These are phyloP conservation scores for Candida adriatica DNA, from an alignment of 805 yeast genomes.

Conservation along the genomic window DNA sequence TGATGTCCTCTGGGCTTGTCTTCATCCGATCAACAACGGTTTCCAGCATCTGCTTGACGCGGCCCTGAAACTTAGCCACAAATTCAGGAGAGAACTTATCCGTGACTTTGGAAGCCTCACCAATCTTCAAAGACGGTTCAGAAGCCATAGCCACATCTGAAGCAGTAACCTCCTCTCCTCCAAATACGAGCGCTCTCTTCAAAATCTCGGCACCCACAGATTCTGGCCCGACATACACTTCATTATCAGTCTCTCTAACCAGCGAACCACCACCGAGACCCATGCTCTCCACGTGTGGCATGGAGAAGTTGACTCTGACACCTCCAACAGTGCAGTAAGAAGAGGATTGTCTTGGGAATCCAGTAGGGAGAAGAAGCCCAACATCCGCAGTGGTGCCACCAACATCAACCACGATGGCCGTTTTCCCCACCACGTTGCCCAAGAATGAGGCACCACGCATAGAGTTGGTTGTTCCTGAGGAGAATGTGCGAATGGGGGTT, in stretches of 20 bases:
- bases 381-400: constrained; percentile 46
- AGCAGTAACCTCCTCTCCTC: constrained; percentile 30
- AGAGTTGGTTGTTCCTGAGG: constrained; percentile 41
- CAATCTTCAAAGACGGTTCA: constrained; percentile 2
- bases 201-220: constrained; percentile 33
- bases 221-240: constrained; percentile 36
- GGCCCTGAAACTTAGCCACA: constrained; percentile 1
- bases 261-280: constrained; percentile 45
- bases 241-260: constrained; percentile 23
- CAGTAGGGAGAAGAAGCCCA: constrained; percentile 29
- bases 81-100: neutral
- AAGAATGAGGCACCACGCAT: constrained; percentile 40
- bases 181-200: constrained; percentile 28
- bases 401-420: constrained; percentile 35
- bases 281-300: constrained; percentile 41
- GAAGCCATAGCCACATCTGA: constrained; percentile 29
- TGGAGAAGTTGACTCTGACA: constrained; percentile 39
- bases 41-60: constrained; percentile 24
- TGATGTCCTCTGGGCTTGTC: constrained; percentile 34
- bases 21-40: constrained; percentile 36
- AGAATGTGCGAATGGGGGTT: constrained; percentile 37
- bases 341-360: constrained; percentile 40
- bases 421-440: constrained; percentile 23
- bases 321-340: constrained; percentile 37
- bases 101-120: constrained; percentile 1